Conservation (phyloP, 1,284 basidiomycete species). For the Ceratobasidium sp. region DNA sequence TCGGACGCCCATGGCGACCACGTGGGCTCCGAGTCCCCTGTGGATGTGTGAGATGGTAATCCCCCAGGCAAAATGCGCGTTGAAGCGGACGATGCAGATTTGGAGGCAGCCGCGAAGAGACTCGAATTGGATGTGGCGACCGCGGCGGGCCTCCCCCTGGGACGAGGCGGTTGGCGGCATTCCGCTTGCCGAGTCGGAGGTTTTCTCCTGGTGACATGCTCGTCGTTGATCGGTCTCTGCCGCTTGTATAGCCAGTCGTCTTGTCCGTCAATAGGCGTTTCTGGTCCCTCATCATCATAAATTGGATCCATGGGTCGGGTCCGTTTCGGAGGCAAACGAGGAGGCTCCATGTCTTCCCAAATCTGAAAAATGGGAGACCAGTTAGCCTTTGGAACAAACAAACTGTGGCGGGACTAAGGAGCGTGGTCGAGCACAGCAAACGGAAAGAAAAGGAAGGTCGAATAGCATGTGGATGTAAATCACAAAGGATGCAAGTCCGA, state of each 20-base stretch:
- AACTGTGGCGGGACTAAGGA: neutral
- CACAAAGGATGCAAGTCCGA: neutral
- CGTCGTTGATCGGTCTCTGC: conserved; percentile 7
- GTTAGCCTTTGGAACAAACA: neutral
- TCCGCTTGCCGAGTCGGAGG: conserved; percentile 9
- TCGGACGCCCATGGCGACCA: conserved; percentile 25
- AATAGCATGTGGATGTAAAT: neutral
- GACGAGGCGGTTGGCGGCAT: neutral
- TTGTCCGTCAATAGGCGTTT: neutral
- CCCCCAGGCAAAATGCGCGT: conserved; percentile 27
- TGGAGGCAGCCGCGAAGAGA: conserved; percentile 18
- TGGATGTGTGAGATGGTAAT: neutral
- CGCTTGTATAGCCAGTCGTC: conserved; percentile 28
- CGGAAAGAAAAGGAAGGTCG: neutral
- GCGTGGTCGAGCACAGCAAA: neutral
- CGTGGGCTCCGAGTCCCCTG: neutral
- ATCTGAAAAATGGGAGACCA: conserved; percentile 2
- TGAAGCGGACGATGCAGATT: conserved; percentile 3
- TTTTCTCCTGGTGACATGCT: conserved; percentile 3
- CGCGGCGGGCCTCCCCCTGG: neutral
- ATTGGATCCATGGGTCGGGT: neutral
- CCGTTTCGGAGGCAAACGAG: conserved; percentile 18
- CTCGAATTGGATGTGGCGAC: conserved; percentile 20
- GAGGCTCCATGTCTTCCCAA: conserved; percentile 40
- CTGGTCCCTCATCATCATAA: neutral